phyloP scores from a whole-genome alignment of 192 early-diverging fungal species.

The Allomyces macrogynus region DNA sequence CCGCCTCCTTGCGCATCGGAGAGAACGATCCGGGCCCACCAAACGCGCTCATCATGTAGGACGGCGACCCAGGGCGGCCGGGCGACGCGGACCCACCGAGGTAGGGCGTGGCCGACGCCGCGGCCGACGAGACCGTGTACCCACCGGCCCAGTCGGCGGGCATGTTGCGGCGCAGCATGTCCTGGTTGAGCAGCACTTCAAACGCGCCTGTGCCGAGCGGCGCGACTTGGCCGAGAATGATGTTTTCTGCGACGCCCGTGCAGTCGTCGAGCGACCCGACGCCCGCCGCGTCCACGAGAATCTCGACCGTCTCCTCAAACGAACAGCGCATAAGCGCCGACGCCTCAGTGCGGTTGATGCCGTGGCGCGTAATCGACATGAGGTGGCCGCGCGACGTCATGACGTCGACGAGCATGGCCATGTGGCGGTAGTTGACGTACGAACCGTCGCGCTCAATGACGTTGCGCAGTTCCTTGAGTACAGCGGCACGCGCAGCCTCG shows the following conservation, averaged over 20 bases:
- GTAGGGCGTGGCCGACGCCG: constrained; percentile 71
- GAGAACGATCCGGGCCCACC: constrained; percentile 52
- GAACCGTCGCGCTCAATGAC: constrained; percentile 92
- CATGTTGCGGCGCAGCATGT: constrained; percentile 54
- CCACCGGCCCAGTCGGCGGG: constrained; percentile 28
- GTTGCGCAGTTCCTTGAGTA: constrained; percentile 70
- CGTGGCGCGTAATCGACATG: constrained; percentile 95
- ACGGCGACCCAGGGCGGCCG: constrained; percentile 42
- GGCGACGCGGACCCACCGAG: constrained; percentile 22
- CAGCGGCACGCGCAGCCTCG: constrained; percentile 78
- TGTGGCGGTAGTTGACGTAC: constrained; percentile 96
- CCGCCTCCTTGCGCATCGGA: constrained; percentile 15
- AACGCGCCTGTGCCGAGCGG: constrained; percentile 87
- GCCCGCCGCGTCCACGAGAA: constrained; percentile 86
- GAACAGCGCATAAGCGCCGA: constrained; percentile 86
- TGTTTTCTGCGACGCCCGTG: constrained; percentile 89
- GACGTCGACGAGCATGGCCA: constrained; percentile 84
- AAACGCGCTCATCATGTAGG: constrained; percentile 65
- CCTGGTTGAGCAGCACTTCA: constrained; percentile 82
- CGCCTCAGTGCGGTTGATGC: constrained; percentile 89
- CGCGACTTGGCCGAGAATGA: constrained; percentile 91
- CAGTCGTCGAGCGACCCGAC: constrained; percentile 85
- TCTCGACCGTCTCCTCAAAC: constrained; percentile 97
- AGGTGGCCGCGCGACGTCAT: constrained; percentile 85
- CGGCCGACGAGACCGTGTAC: constrained; percentile 32